A percentile compares a stretch with the other conserved stretches of the same genome.
These are phyloP conservation scores for Ophiostoma angusticollis DNA, from an alignment of 2,329 filamentous ascomycete genomes.

Conservation along the genomic window DNA sequence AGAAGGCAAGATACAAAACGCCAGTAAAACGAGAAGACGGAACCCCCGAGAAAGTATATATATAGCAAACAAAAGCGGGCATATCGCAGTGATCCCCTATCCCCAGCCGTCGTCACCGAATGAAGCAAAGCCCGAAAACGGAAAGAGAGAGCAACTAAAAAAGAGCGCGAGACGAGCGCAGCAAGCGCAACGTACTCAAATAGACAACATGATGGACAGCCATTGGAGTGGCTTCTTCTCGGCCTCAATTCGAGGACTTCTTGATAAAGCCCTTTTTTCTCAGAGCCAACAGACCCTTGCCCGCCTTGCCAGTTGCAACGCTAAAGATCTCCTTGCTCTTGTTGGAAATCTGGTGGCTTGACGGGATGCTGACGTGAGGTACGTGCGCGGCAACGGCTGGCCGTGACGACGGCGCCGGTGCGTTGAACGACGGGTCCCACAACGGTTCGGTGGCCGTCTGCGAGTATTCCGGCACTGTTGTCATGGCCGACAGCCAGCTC, in stretches of 20 bases:
- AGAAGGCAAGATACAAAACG: no score
- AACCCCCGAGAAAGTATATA: no score
- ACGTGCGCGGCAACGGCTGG: slow-evolving; percentile 17
- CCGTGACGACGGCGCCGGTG: slow-evolving; percentile 11
- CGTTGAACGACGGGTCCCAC: slow-evolving; percentile 13
- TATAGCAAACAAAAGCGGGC: no score
- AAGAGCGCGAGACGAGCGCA: no score
- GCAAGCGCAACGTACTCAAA: no score
- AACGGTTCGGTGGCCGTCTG: slow-evolving; percentile 19
- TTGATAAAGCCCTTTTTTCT: slow-evolving; percentile 64
- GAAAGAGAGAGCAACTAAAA: no score
- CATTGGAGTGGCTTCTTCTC: no score
- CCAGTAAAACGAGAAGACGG: no score
- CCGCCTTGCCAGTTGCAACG: slow-evolving; percentile 74
- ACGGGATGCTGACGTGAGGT: slow-evolving; percentile 32
- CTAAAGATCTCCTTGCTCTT: slow-evolving; percentile 76
- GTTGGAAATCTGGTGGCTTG: slow-evolving; percentile 54
- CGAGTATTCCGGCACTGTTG: slow-evolving; percentile 34
- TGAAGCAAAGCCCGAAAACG: no score
- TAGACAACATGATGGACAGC: no score
- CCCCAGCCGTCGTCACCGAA: no score
- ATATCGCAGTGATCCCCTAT: no score
- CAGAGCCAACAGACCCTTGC: slow-evolving; percentile 84
- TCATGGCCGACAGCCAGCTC: slow-evolving; percentile 38
- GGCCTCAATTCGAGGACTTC: slow-evolving; percentile 8